These are phyloP conservation scores for Zymoseptoria passerinii DNA, from an alignment of 2,329 filamentous ascomycete species.

Conservation along the genomic window DNA sequence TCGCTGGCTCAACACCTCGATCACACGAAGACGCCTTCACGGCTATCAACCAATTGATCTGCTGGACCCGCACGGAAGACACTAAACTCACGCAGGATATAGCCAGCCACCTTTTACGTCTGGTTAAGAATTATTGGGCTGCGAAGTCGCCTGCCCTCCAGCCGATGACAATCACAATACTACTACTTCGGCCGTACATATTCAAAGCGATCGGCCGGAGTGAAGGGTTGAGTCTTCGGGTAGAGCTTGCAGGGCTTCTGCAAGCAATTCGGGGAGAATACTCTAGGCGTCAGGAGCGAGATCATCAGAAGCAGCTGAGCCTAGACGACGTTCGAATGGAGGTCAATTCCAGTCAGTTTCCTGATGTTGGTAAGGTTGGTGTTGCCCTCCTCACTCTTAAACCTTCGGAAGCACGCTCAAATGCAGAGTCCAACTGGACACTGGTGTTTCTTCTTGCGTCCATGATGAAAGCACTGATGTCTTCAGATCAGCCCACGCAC, in stretches of 20 bases:
- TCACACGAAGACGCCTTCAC: constrained; percentile 67
- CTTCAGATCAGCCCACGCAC: background rate
- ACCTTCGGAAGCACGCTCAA: constrained; percentile 26
- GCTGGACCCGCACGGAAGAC: constrained; percentile 59
- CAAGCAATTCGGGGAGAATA: constrained; percentile 75
- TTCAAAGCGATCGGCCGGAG: constrained; percentile 25
- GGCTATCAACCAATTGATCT: constrained; percentile 63
- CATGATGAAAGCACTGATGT: constrained; percentile 19
- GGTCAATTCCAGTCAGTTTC: constrained; percentile 4
- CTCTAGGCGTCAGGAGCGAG: constrained; percentile 57
- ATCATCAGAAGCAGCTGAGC: constrained; percentile 51
- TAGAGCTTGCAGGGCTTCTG: constrained; percentile 53
- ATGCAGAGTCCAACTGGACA: constrained; percentile 29
- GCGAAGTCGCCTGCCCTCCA: constrained; percentile 50
- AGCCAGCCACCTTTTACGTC: constrained; percentile 55
- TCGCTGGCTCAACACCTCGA: constrained; percentile 12
- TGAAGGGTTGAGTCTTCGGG: constrained; percentile 11
- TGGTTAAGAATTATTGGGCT: constrained; percentile 68
- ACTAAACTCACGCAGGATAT: constrained; percentile 53
- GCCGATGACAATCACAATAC: constrained; percentile 64
- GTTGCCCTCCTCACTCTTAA: constrained; percentile 16
- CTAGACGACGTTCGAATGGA: constrained; percentile 60
- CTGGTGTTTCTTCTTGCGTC: constrained; percentile 34
- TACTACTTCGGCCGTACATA: constrained; percentile 46
- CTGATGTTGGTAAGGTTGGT: constrained; percentile 5